Percentiles rank a stretch among this genome's conserved stretches.
Conservation (phyloP, 2,329 filamentous ascomycete species). For the Bimuria novae-zelandiae region DNA sequence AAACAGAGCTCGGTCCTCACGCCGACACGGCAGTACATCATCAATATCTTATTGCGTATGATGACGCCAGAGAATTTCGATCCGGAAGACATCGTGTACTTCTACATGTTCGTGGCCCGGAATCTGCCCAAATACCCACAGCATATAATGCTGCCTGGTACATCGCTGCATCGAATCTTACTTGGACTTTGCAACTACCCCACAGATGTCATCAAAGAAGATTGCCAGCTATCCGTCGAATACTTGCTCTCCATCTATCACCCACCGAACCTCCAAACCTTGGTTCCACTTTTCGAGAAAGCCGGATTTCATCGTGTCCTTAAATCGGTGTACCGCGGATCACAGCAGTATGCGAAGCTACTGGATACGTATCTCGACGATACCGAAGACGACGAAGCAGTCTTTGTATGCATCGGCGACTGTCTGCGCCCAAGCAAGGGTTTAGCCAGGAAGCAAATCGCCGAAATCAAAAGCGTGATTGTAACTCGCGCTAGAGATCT, state of each 20-base stretch:
- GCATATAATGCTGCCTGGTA: slow-evolving; percentile 88
- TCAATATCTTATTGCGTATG: slow-evolving; percentile 87
- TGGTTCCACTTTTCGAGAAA: slow-evolving; percentile 77
- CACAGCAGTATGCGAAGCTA: slow-evolving; percentile 79
- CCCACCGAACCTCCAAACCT: slow-evolving; percentile 74
- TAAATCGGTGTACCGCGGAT: slow-evolving; percentile 82
- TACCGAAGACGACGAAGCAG: slow-evolving; percentile 69
- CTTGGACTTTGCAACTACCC: slow-evolving; percentile 84
- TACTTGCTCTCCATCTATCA: slow-evolving; percentile 94
- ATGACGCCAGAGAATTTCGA: slow-evolving; percentile 81
- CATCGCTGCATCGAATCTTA: slow-evolving; percentile 79
- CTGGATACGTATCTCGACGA: slow-evolving; percentile 86
- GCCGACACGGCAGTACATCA: slow-evolving; percentile 86
- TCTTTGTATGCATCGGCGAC: slow-evolving; percentile 80
- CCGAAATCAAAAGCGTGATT: slow-evolving; percentile 72
- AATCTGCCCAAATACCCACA: slow-evolving; percentile 97
- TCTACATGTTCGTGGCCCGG: slow-evolving; percentile 97
- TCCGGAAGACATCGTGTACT: slow-evolving; percentile 82
- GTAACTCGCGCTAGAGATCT: slow-evolving; percentile 68
- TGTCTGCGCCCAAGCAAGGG: slow-evolving; percentile 69
- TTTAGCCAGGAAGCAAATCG: slow-evolving; percentile 70
- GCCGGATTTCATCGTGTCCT: slow-evolving; percentile 90
- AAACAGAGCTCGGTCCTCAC: slow-evolving; percentile 39
- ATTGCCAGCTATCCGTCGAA: slow-evolving; percentile 95
- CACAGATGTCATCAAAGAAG: slow-evolving; percentile 78